Base-by-base conservation (phyloP, 352 stramenopile genomes). In the Blastocystis sp. region DNA sequence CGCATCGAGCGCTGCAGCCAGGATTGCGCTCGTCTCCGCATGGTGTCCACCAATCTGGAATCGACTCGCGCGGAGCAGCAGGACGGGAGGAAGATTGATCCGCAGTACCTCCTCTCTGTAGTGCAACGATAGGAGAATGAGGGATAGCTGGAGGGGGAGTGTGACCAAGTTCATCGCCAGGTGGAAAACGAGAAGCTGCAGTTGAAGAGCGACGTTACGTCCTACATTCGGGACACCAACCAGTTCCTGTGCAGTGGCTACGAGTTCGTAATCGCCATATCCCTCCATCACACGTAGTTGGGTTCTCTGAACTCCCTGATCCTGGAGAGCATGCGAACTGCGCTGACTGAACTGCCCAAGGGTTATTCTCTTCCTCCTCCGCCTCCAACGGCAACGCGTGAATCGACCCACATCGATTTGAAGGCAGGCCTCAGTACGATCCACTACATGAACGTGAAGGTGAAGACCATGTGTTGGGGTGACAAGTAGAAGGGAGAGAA, bases 1-100 rank as follows among this genome's bases (percentile, higher is more conserved):
- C 74, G 53, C 14, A 84, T 84, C 53, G 74, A 84, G 53, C 53
- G 69, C 2, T 84, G 74, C 74, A 84, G 56, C n/a, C 74, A 84
- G 60, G 34, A 69, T 2, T 28, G 40, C 19, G 38, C 74, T 10
- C 74, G 56, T 19, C 48, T 69, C 21, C 17, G 14, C 7, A 17
- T 56, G 11, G 74, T 84, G 5, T 66, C 40, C 9, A 21, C 67
- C 34, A 84, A 84, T 45, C 60, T 67, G n/a, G 28, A 67, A 1
- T 84, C 74, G 2, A 34, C 28, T 34, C 28, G 28, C 28, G 28
- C 28, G 28, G 34, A 69, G 9, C n/a, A 69, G 48, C 3, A 23
- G 23, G 34, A 17, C 9, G 11, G 53, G 14, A 34, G 28, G 28
- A 56, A 56, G 48, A 14, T 14, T 7, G 48, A 56, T 17, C 5